Evolutionary conservation across 768 basidiomycete genomes (phyloP), one percentile per base, ranked within the genome.

Genomic region (Macrolepiota fuliginosa): DNA sequence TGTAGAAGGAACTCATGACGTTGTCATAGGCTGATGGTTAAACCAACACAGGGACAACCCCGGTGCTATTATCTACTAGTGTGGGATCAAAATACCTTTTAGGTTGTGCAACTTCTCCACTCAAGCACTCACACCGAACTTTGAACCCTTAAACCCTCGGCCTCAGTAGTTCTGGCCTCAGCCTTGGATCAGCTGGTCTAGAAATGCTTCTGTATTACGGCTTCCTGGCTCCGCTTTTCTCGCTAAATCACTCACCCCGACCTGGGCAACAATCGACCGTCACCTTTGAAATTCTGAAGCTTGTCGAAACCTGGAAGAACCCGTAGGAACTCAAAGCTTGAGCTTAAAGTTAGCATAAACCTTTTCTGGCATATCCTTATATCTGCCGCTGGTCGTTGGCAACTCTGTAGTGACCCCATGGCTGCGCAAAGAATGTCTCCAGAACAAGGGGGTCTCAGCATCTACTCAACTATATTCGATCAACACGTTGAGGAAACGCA

Each of bases 1-100:
- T 55, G 29, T 67, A 40, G 36, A 65, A 58, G 51, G 70, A 56
- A 59, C 60, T 63, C 68, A 69, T 69, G 36, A 45, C 50, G 27
- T 24, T 49, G 56, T 42, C 6, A 37, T 25, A 45, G 32, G 40
- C 15, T 27, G 17, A 13, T 32, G 29, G 29, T 32, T 32, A 7
- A 32, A 32, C 29, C 29, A 37, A 39, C 3, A 36, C 45, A 32
- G 32, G 56, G 54, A n/a, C 49, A 22, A 27, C 49, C 4, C n/a
- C 22, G 35, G 29, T 12, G 32, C 10, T n/a, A 45, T 17, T 45
- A 45, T 45, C 42, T 3, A n/a, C 15, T n/a, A 17, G 37, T 27
- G 40, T 59, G 50, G 24, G 37, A 59, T 53, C 58, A 51, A 39
- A 22, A 19, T 50, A 36, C 46, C 54, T 27, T 45, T 40, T 24